These are phyloP conservation scores for Dovyalis caffra DNA, from an alignment of 345 rosid species.

Conservation along the genomic window DNA sequence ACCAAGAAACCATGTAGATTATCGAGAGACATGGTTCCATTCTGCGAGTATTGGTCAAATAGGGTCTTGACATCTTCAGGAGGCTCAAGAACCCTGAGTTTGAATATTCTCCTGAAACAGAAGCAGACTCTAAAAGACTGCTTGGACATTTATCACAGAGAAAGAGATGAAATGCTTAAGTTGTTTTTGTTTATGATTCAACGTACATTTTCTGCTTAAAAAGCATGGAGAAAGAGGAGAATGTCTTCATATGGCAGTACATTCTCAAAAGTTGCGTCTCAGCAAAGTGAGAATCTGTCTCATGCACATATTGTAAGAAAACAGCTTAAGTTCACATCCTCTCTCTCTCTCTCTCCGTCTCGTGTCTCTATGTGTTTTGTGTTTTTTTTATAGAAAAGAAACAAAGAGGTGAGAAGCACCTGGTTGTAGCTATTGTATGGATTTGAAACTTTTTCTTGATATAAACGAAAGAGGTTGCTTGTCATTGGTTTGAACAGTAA, in stretches of 20 bases:
- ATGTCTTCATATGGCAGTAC: background rate
- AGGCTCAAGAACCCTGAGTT: slow-evolving; percentile 34
- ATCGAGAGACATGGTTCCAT: slow-evolving; percentile 39
- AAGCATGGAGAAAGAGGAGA: background rate
- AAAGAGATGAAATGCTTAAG: background rate
- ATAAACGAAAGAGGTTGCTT: slow-evolving; percentile 28
- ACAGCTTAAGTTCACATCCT: too few species aligned
- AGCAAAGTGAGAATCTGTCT: slow-evolving; percentile 41
- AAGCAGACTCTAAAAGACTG: slow-evolving; percentile 44
- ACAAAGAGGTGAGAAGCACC: background rate
- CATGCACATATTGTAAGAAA: slow-evolving; percentile 20
- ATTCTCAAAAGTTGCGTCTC: slow-evolving; percentile 24
- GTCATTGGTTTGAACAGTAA: background rate
- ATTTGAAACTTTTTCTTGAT: background rate
- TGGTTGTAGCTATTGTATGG: background rate
- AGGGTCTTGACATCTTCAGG: slow-evolving; percentile 38
- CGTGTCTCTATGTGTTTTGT: too few species aligned
- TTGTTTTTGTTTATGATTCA: background rate
- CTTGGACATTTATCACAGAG: slow-evolving; percentile 4
- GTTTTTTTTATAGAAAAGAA: too few species aligned
- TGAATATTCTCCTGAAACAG: slow-evolving; percentile 54
- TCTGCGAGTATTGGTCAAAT: slow-evolving; percentile 39
- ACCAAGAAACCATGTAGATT: slow-evolving; percentile 32
- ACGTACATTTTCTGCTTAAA: background rate
- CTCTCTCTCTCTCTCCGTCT: background rate